Evolutionary conservation across 2,329 filamentous ascomycete genomes (phyloP).

Genomic region (Fonsecaea multimorphosa): DNA sequence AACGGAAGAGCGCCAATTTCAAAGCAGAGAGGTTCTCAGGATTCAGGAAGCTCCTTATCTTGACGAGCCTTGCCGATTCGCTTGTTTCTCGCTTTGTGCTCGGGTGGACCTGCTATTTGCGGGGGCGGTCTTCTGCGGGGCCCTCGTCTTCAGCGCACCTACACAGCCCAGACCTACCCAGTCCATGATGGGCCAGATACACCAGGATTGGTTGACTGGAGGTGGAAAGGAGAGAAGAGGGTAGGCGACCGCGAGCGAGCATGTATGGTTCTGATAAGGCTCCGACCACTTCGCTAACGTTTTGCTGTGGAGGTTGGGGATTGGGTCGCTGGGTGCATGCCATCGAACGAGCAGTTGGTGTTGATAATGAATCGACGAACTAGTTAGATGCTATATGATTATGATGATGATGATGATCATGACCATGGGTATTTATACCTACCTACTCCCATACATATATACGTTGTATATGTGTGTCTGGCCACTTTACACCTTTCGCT

Average conservation of each 20-base stretch:
- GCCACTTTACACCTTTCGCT: neutral
- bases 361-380: neutral
- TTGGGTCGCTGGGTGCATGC: neutral
- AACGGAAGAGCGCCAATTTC: neutral
- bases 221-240: neutral
- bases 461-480: neutral
- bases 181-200: neutral
- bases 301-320: neutral
- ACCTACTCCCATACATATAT: neutral
- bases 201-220: neutral
- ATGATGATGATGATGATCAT: neutral
- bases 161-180: neutral
- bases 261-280: slow-evolving; percentile 1
- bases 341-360: neutral
- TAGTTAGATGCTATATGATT: neutral
- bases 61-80: slow-evolving; percentile 13
- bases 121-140: slow-evolving; percentile 18
- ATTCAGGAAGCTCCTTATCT: slow-evolving; percentile 15
- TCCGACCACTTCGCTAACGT: neutral
- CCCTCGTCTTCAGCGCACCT: neutral
- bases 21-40: neutral
- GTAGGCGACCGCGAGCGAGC: neutral
- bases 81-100: slow-evolving; percentile 11
- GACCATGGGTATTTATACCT: neutral
- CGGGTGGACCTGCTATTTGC: slow-evolving; percentile 15